These are phyloP conservation scores for Neurospora africana DNA, from an alignment of 495 filamentous ascomycete genomes.

Conservation along the genomic window DNA sequence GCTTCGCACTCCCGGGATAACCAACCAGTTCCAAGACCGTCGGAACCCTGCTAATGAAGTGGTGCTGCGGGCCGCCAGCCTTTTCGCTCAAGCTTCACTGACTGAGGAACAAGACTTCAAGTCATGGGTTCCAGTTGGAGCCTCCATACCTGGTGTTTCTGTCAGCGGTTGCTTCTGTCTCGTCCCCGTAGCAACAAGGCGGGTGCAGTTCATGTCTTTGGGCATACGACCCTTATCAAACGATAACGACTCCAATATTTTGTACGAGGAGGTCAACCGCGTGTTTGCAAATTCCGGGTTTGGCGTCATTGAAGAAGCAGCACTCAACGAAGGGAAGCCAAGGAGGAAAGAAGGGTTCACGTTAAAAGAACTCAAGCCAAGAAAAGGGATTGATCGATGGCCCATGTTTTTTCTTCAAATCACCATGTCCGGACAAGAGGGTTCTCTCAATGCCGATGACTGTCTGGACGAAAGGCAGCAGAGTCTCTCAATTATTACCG, in stretches of 20 bases:
- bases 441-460: conserved; percentile 13
- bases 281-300: conserved; percentile 72
- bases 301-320: conserved; percentile 45
- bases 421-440: conserved; percentile 21
- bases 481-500: conserved; percentile 36
- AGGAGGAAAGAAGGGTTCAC: conserved; percentile 39
- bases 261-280: conserved; percentile 72
- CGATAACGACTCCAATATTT: conserved; percentile 46
- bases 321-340: conserved; percentile 11
- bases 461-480: conserved; percentile 27
- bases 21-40: background rate
- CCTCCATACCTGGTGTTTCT: conserved; percentile 45
- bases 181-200: conserved; percentile 56
- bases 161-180: conserved; percentile 63
- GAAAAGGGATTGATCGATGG: conserved; percentile 69
- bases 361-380: conserved; percentile 43
- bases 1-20: conserved; percentile 6
- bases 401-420: conserved; percentile 86
- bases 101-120: conserved; percentile 38
- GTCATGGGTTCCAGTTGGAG: conserved; percentile 60
- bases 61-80: conserved; percentile 13
- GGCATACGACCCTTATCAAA: conserved; percentile 51
- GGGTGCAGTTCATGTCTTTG: conserved; percentile 69
- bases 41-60: background rate
- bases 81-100: conserved; percentile 56